Evolutionary conservation across 768 basidiomycete genomes (phyloP).

Genomic region (Porphyrellus cyaneotinctus): DNA sequence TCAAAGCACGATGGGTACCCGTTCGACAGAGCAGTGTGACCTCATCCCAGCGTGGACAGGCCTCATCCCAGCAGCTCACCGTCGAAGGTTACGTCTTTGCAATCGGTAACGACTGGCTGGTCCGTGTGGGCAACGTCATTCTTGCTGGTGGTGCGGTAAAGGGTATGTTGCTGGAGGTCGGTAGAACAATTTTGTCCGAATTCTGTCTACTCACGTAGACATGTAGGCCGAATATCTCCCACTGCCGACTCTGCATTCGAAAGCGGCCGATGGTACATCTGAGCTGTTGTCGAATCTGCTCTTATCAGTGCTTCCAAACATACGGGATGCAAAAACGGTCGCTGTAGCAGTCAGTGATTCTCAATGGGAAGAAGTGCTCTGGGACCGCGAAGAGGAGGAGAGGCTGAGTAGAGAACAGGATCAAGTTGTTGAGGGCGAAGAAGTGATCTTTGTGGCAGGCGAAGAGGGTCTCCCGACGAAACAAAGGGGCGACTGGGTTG

Average conservation of each 20-base stretch:
- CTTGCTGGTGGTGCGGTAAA: constrained; percentile 70
- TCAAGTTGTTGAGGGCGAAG: constrained; percentile 22
- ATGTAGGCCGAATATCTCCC: constrained; percentile 81
- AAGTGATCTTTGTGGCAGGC: constrained; percentile 61
- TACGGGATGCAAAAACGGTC: constrained; percentile 67
- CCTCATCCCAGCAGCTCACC: constrained; percentile 57
- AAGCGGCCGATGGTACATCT: constrained; percentile 62
- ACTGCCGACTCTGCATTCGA: constrained; percentile 61
- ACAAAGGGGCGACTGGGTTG: constrained; percentile 67
- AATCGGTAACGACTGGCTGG: constrained; percentile 79
- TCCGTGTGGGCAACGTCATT: constrained; percentile 74
- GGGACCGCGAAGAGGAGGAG: constrained; percentile 67
- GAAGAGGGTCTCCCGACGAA: constrained; percentile 49
- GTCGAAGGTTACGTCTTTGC: constrained; percentile 73
- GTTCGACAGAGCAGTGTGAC: constrained; percentile 49
- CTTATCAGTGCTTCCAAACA: constrained; percentile 68
- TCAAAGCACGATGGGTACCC: constrained; percentile 72
- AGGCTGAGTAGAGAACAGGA: constrained; percentile 25
- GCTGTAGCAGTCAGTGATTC: constrained; percentile 75
- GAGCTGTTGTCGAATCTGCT: constrained; percentile 73
- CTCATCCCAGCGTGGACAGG: constrained; percentile 43
- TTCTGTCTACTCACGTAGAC: background rate
- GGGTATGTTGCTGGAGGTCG: constrained; percentile 83
- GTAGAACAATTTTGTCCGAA: too few species aligned
- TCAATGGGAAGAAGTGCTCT: constrained; percentile 79